These are phyloP conservation scores for Trichoderma brevicompactum DNA, from an alignment of 2,329 filamentous ascomycete genomes.

Conservation along the genomic window DNA sequence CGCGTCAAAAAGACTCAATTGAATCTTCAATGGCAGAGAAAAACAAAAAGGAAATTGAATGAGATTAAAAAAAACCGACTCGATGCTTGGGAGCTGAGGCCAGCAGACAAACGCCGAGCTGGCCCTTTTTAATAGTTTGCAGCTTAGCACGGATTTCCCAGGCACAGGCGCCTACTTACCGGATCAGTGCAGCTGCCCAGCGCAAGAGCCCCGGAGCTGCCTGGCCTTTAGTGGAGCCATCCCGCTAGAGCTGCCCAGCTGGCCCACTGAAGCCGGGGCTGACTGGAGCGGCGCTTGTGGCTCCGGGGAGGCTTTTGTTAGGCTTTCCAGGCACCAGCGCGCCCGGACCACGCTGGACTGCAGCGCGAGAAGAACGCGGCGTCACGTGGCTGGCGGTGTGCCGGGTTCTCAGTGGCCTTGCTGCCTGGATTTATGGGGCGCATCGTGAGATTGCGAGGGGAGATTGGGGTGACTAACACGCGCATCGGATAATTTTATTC, in stretches of 20 bases:
- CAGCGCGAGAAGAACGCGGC: constrained; percentile 35
- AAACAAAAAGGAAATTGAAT: neutral
- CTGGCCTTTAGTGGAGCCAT: constrained; percentile 11
- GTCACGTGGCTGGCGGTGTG: constrained; percentile 34
- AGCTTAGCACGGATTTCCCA: neutral
- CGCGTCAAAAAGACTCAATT: constrained; percentile 4
- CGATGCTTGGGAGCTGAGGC: constrained; percentile 14
- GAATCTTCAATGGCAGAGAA: neutral
- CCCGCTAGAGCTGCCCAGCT: constrained; percentile 9
- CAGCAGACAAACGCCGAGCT: neutral
- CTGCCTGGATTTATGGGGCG: constrained; percentile 26
- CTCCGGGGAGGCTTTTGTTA: neutral
- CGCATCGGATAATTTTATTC: neutral
- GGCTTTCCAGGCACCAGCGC: constrained; percentile 35
- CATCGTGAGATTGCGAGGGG: too few species aligned
- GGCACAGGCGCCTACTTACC: neutral
- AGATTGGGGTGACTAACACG: neutral
- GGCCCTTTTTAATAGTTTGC: constrained; percentile 17
- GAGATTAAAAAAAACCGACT: neutral
- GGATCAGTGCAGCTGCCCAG: neutral
- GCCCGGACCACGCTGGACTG: constrained; percentile 30
- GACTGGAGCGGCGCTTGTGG: neutral
- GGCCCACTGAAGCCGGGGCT: constrained; percentile 2
- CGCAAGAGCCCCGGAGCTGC: constrained; percentile 11
- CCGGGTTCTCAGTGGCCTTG: constrained; percentile 3